Evolutionary conservation across 176 grass and related monocot genomes (phyloP).

Genomic region (Metroxylon sagu): DNA sequence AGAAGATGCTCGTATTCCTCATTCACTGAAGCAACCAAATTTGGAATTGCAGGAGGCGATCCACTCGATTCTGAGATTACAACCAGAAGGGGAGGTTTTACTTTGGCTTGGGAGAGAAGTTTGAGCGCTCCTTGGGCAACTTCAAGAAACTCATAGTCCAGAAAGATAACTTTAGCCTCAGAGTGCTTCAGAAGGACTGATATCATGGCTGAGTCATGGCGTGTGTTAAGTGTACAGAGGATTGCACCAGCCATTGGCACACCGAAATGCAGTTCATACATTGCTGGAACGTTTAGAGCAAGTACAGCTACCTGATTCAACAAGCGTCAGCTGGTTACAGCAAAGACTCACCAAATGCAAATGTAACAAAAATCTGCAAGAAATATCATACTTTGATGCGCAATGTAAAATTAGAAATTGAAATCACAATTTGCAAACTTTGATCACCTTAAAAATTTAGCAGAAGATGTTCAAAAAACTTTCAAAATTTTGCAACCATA

Average conservation of each 20-base stretch:
- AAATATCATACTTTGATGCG: no score
- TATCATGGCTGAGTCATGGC: conserved; percentile 56
- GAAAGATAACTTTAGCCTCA: conserved; percentile 60
- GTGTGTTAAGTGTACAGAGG: conserved; percentile 72
- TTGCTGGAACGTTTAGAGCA: conserved; percentile 57
- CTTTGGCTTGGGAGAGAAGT: conserved; percentile 30
- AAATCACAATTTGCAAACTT: no score
- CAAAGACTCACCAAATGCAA: not conserved
- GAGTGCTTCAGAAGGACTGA: conserved; percentile 59
- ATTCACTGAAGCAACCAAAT: not conserved
- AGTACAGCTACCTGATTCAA: conserved; percentile 61
- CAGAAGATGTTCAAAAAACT: no score
- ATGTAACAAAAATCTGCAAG: no score
- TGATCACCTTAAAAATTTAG: no score
- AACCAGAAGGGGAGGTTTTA: conserved; percentile 27
- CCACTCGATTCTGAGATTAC: conserved; percentile 35
- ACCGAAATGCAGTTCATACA: conserved; percentile 79
- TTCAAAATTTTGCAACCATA: no score
- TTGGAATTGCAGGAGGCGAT: not conserved
- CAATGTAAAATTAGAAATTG: no score
- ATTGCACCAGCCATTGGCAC: conserved; percentile 68
- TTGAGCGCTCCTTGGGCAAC: conserved; percentile 34
- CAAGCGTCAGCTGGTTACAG: not conserved
- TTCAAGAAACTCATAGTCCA: conserved; percentile 43
- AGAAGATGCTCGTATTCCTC: conserved; percentile 59